Base-by-base conservation (phyloP, 164 flowering plant genomes). In the Annona squamosa region DNA sequence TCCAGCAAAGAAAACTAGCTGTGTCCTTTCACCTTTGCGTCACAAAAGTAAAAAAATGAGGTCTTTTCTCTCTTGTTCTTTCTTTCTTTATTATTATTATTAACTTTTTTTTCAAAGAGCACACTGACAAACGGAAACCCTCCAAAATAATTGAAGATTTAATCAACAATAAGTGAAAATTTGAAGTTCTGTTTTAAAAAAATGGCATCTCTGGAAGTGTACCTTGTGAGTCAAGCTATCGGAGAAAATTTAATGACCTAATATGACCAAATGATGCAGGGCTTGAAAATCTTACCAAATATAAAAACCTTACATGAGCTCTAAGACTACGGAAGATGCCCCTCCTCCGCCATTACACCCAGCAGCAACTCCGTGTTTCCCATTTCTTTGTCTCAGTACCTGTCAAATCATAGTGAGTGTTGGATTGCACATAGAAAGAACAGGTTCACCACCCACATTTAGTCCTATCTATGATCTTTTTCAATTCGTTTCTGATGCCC, bases 311-410 rank as follows among this genome's bases (percentile, higher is more conserved):
- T 85, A 91, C 87, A 89, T 81, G 79, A 85, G 88, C 84, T 91
- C 90, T 68, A 91, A 77, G 70, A 91, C 97, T 41, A 91, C 86
- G 4, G 97, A 89, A 69, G 94, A 91, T 74, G 97, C 97, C 46
- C 94, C 97, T 68, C 94, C 97, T 70, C 97, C 97, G 1, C 97
- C 97, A 76, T 91, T 91, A 82, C 97, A 91, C 48, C 90, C 81
- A 48, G 85, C 88, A 72, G 78, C 89, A 48, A 89, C 89, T 18
- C 97, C 97, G 74, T 84, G 87, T 77, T 79, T 91, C 48, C 89
- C 97, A 44, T 81, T 85, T 71, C 79, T 88, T 18, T 87, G 87
- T 74, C 87, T 90, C 75, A 91, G 77, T 47, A 91, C 90, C 94
- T 91, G 81, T 63, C 74, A 80, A 42, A 72, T 46, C 73, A 74